Conservation (phyloP, 495 filamentous ascomycete species). For the Aspergillus incahuasiensis region DNA sequence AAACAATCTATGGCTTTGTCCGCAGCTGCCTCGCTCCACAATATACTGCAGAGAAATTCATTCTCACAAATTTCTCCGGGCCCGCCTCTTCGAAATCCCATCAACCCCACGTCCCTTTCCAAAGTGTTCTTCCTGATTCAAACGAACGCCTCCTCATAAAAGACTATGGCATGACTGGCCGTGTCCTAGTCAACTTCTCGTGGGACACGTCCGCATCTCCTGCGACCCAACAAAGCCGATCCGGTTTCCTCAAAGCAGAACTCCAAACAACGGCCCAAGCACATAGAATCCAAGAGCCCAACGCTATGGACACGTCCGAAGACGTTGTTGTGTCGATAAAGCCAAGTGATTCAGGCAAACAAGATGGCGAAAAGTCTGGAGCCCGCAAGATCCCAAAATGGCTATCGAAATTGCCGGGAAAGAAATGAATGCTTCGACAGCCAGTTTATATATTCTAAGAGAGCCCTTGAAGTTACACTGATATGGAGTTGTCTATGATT, state of each 20-base stretch:
- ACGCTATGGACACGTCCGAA: constrained; percentile 39
- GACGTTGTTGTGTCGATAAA: constrained; percentile 25
- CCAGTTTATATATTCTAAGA: background rate
- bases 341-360: constrained; percentile 21
- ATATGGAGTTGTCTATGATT: background rate
- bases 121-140: constrained; percentile 38
- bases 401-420: constrained; percentile 57
- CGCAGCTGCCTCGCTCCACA: constrained; percentile 33
- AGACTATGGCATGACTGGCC: constrained; percentile 62
- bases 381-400: constrained; percentile 58
- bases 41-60: constrained; percentile 44
- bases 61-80: constrained; percentile 38
- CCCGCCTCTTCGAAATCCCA: constrained; percentile 13
- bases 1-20: constrained; percentile 65
- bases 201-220: constrained; percentile 62
- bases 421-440: constrained; percentile 38
- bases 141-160: constrained; percentile 59
- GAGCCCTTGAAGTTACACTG: background rate
- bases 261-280: constrained; percentile 62
- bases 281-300: constrained; percentile 53
- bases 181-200: constrained; percentile 69
- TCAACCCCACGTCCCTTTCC: constrained; percentile 18
- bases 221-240: constrained; percentile 32
- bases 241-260: constrained; percentile 59
- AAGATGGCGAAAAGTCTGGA: constrained; percentile 45